phyloP scores from a whole-genome alignment of 208 protist genomes.

The Naegleria lovaniensis region DNA sequence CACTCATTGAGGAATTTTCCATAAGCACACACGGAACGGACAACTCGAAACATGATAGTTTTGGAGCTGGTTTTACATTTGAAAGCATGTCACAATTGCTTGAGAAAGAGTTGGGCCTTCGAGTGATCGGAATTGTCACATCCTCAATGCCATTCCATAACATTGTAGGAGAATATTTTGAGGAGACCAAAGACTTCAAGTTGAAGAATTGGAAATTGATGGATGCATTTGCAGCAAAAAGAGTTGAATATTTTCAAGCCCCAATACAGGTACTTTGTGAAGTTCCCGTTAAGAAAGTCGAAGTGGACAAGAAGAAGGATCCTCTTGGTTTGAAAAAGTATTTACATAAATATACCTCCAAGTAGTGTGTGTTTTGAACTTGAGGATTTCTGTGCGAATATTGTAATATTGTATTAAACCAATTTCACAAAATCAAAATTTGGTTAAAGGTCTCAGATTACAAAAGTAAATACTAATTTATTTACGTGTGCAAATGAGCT shows the following conservation, averaged over 20 bases:
- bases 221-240: background rate
- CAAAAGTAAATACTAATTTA: no score
- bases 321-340: background rate
- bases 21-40: no score
- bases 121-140: background rate
- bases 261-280: background rate
- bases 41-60: background rate
- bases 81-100: background rate
- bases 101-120: background rate
- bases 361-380: background rate
- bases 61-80: background rate
- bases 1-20: background rate
- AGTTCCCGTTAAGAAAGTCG: background rate
- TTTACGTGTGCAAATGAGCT: constrained; percentile 3
- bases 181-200: background rate
- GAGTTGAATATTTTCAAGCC: background rate
- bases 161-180: background rate
- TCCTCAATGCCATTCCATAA: background rate
- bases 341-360: background rate
- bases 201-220: background rate
- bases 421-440: no score
- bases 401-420: no score
- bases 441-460: no score
- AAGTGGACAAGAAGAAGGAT: background rate
- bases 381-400: no score